Evolutionary conservation across 1,284 basidiomycete species (phyloP), one percentile per base, ranked within the genome.

Genomic region (Golubevia sp.): DNA sequence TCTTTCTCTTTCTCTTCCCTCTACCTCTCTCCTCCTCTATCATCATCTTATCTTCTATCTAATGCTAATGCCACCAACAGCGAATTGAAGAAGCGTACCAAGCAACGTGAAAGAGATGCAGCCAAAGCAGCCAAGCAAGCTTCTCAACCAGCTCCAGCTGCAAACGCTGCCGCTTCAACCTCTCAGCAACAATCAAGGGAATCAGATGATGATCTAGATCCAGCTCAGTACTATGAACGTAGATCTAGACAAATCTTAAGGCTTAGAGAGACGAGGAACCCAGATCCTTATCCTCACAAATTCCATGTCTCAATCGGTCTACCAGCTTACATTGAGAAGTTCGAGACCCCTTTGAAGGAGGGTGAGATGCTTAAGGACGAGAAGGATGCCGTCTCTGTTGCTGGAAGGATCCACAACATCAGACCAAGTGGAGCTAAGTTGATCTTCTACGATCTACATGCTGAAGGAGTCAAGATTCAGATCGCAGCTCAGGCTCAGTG

Each of bases 241-340:
- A 90, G 97, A 74, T 92, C 90, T 55, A 89, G 94, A 63, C 90
- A 92, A 77, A 94, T 99, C 77, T 89, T 90, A 74, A 90, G 90
- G 76, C 88, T 99, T 66, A 91, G 94, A 84, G 88, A 91, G 84
- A 91, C 92, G 55, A 90, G 91, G 84, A 85, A 89, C 30, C 85
- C 84, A 3, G 93, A 96, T 84, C 96, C 97, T 2, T 99, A 99
- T 87, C 96, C 97, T 21, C 97, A 99, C 90, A 99, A 99, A 89
- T 99, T 99, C 87, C 85, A 97, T 77, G 94, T 97, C 51, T 87
- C 91, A 55, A 87, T 86, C 69, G 92, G 92, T n/a, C 87, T 99
- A 77, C 86, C 89, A 18, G 83, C 86, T 13, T 99, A 91, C 85
- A 90, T 98, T 82, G 84, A 88, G 15, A 86, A 88, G 64, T 99